Evolutionary conservation across 2,329 filamentous ascomycete genomes (phyloP), one percentile per base, ranked within the genome.

Genomic region (Ophiostoma sp.): DNA sequence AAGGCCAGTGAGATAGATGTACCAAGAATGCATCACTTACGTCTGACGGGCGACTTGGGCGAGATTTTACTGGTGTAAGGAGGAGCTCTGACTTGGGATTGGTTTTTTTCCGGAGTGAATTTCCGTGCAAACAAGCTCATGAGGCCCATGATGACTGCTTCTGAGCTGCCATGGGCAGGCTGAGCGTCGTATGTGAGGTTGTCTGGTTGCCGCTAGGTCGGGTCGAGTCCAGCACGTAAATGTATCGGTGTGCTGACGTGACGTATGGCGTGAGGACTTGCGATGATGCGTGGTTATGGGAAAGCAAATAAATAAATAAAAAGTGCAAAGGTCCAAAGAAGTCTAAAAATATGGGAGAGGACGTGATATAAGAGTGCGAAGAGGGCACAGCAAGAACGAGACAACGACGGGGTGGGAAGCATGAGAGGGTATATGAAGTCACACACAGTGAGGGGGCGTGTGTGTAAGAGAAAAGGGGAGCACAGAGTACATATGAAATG

Each of bases 81-180:
- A 13, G 73, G 74, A 4, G 74, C 70, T 69, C 73, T 76, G 8
- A 73, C 10, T 4, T 70, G 67, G 17, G 66, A 35, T 15, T 72
- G 67, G 27, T 52, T 68, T 69, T 75, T 77, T 31, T 75, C 73
- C 20, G 71, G 62, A 31, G 72, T 64, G 15, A 73, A 48, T 67
- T 74, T 77, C 62, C 72, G 75, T 5, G 75, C 73, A 48, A 79
- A 67, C 44, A 79, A 76, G 73, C 75, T 76, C 65, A 79, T 71
- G 69, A 79, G 72, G 69, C 77, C 77, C 77, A 79, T 79, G 67
- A 67, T 74, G 67, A 62, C 66, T 13, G 57, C 54, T 64, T 52
- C n/a, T 33, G 44, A 64, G 57, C 71, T 74, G 73, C 73, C 73
- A 74, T 74, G 72, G 31, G 71, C 64, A 67, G 71, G 39, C 33